A percentile compares a stretch with the other conserved stretches of the same genome.
Conservation (phyloP, 257 asterid species). For the Rauvolfia tetraphylla region DNA sequence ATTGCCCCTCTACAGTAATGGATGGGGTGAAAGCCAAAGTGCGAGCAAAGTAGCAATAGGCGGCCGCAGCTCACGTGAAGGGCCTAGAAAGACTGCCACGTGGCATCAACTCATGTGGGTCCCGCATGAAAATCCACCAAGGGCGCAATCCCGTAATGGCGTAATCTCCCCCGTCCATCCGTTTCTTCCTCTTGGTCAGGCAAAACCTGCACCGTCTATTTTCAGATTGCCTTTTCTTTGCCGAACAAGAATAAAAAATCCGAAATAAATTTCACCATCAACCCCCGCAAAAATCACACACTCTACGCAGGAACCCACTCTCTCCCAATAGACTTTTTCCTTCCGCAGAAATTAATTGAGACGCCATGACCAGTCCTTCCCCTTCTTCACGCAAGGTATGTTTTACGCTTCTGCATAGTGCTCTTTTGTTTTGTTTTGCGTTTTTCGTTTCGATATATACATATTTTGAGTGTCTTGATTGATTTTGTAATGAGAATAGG, state of each 20-base stretch:
- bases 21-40: neutral
- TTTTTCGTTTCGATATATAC: neutral
- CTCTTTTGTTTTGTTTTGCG: neutral
- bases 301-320: neutral
- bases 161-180: too few species aligned
- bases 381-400: conserved; percentile 40
- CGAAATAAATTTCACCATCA: neutral
- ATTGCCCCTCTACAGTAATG: too few species aligned
- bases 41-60: neutral
- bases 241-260: neutral
- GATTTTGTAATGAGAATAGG: conserved; percentile 32
- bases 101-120: neutral
- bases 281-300: neutral
- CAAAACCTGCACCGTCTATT: too few species aligned
- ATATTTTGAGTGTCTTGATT: neutral
- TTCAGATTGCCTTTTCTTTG: too few species aligned
- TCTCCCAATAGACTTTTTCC: conserved; percentile 9
- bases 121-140: neutral
- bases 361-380: conserved; percentile 36
- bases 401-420: neutral
- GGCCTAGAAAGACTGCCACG: neutral
- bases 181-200: too few species aligned
- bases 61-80: neutral
- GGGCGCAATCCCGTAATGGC: too few species aligned
- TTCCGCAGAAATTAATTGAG: neutral